phyloP scores from a whole-genome alignment of 2,329 filamentous ascomycete species.

The Calonectria leucothoes region DNA sequence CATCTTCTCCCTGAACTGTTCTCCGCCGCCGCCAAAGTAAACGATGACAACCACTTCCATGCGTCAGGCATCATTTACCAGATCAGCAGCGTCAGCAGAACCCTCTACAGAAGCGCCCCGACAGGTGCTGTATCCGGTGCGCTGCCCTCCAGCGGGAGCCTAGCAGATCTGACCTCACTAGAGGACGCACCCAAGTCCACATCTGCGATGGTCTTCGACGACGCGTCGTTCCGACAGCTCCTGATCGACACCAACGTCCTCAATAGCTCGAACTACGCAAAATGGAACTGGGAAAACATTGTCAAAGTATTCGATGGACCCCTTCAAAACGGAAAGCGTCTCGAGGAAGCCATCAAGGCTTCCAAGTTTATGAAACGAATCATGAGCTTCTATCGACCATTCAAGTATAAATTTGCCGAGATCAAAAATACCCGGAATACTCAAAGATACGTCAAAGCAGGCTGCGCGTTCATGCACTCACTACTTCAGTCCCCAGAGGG shows the following conservation, averaged over 20 bases:
- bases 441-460: slow-evolving; percentile 91
- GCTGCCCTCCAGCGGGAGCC: slow-evolving; percentile 56
- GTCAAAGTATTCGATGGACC: slow-evolving; percentile 93
- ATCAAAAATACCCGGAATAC: slow-evolving; percentile 91
- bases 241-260: slow-evolving; percentile 86
- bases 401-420: slow-evolving; percentile 95
- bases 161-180: slow-evolving; percentile 60
- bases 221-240: slow-evolving; percentile 72
- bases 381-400: slow-evolving; percentile 94
- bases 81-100: slow-evolving; percentile 96
- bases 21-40: slow-evolving; percentile 78
- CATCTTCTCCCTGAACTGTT: slow-evolving; percentile 92
- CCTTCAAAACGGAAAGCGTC: slow-evolving; percentile 86
- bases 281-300: slow-evolving; percentile 98
- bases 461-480: slow-evolving; percentile 88
- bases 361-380: slow-evolving; percentile 97
- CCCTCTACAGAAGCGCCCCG: slow-evolving; percentile 82
- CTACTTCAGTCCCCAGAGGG: slow-evolving; percentile 89
- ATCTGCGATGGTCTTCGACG: slow-evolving; percentile 62
- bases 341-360: slow-evolving; percentile 93
- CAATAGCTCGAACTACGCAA: slow-evolving; percentile 88
- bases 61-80: slow-evolving; percentile 95
- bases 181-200: slow-evolving; percentile 68
- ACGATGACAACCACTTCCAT: slow-evolving; percentile 78
- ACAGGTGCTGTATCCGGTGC: slow-evolving; percentile 52